Evolutionary conservation across 2,329 filamentous ascomycete genomes (phyloP).

Genomic region (Beauveria brongniartii): DNA sequence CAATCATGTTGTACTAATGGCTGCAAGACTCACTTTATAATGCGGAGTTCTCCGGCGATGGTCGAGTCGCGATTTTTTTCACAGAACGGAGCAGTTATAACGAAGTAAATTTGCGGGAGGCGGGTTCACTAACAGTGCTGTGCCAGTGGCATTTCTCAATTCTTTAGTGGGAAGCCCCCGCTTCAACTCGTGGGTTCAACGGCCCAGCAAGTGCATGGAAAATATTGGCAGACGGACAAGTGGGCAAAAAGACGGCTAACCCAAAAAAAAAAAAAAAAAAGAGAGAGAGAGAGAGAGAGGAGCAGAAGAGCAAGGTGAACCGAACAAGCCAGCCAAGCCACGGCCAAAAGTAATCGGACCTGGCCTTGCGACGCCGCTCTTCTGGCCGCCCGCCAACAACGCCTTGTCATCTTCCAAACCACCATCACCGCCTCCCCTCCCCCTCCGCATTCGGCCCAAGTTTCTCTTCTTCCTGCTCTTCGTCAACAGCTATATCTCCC

Average conservation of each 20-base stretch:
- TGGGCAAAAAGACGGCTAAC: not conserved
- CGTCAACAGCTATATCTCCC: slow-evolving; percentile 16
- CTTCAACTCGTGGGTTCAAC: slow-evolving; percentile 5
- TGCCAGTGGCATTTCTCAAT: not conserved
- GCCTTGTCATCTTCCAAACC: slow-evolving; percentile 13
- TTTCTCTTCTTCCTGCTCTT: slow-evolving; percentile 7
- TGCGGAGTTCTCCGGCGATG: not conserved
- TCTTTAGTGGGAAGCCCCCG: not conserved
- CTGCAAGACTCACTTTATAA: not conserved
- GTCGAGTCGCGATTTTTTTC: not conserved
- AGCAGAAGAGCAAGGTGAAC: not conserved
- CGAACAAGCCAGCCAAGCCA: not conserved
- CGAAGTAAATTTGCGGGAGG: too few relatives aligned
- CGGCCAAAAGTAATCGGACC: not conserved
- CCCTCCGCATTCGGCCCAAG: slow-evolving; percentile 26
- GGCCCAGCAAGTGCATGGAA: not conserved
- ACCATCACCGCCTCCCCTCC: slow-evolving; percentile 14
- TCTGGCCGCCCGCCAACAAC: not conserved
- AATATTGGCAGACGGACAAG: not conserved
- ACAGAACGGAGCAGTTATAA: too few relatives aligned
- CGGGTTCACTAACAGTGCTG: not conserved
- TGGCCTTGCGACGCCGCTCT: not conserved
- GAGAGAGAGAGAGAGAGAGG: not conserved
- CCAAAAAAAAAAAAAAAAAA: not conserved
- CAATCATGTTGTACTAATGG: not conserved